Evolutionary conservation across 176 grass and related monocot species (phyloP).

Genomic region (Carex scoparia): DNA sequence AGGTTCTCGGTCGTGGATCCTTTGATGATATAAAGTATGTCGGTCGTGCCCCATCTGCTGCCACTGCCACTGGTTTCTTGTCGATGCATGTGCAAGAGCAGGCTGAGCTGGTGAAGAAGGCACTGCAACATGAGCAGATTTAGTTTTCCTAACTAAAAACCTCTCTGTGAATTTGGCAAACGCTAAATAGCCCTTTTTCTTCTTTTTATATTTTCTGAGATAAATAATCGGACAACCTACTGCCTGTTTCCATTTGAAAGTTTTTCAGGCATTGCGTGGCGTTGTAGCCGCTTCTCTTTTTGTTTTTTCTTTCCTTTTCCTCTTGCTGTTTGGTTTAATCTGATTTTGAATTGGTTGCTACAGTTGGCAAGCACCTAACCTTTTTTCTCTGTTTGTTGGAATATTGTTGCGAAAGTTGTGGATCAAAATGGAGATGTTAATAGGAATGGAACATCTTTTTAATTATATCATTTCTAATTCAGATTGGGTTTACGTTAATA

Average conservation of each 20-base stretch:
- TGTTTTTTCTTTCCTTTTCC: not conserved
- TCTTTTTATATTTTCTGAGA: slow-evolving; percentile 6
- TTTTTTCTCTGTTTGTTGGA: not conserved
- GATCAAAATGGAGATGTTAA: not conserved
- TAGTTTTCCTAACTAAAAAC: slow-evolving; percentile 39
- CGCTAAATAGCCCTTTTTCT: not conserved
- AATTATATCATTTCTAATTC: not conserved
- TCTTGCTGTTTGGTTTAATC: slow-evolving; percentile 2
- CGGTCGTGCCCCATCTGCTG: slow-evolving; percentile 83
- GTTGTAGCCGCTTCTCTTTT: not conserved
- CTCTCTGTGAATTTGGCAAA: not conserved
- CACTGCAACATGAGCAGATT: slow-evolving; percentile 58
- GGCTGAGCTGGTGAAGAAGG: slow-evolving; percentile 64
- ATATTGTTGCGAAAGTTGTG: not conserved
- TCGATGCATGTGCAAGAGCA: slow-evolving; percentile 74
- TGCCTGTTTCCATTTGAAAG: slow-evolving; percentile 13
- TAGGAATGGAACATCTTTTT: not conserved
- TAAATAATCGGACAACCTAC: slow-evolving; percentile 4
- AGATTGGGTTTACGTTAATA: not conserved
- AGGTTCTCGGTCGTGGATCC: slow-evolving; percentile 46
- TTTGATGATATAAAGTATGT: slow-evolving; percentile 88
- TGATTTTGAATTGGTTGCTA: not conserved
- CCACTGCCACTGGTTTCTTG: slow-evolving; percentile 86
- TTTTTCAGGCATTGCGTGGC: slow-evolving; percentile 9
- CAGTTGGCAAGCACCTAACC: not conserved